These are phyloP conservation scores for Bondarzewia mesenterica DNA, from an alignment of 1,284 basidiomycete species.

Conservation along the genomic window DNA sequence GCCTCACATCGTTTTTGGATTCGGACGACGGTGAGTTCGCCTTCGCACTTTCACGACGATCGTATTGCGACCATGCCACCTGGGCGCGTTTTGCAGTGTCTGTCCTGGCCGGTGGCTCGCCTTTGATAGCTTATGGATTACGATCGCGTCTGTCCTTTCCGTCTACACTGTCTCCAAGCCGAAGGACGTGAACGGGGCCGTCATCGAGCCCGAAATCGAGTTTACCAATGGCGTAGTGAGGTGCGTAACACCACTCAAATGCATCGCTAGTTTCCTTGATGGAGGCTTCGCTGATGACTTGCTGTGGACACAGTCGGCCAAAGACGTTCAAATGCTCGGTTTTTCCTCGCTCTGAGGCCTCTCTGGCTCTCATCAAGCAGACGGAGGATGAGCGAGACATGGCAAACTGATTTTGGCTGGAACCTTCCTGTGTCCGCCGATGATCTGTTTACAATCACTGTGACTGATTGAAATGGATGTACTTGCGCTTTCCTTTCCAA, in stretches of 20 bases:
- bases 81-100: constrained; percentile 18
- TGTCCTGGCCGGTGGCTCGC: constrained; percentile 39
- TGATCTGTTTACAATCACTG: no score
- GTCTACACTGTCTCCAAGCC: constrained; percentile 34
- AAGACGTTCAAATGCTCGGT: neutral
- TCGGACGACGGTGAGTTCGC: constrained; percentile 28
- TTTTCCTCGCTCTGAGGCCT: neutral
- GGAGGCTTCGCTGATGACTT: neutral
- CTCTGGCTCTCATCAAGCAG: constrained; percentile 1
- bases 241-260: neutral
- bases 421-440: no score
- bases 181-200: constrained; percentile 28
- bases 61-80: neutral
- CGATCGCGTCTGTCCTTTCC: constrained; percentile 35
- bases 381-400: neutral
- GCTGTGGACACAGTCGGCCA: neutral
- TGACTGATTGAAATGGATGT: no score
- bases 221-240: neutral
- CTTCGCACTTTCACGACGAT: no score
- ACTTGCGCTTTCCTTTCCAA: no score
- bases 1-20: constrained; percentile 24
- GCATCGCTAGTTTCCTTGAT: neutral
- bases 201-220: neutral
- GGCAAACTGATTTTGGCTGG: no score
- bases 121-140: constrained; percentile 40